These are phyloP conservation scores for Centella asiatica DNA, from an alignment of 129 eudicot genomes.

Conservation along the genomic window DNA sequence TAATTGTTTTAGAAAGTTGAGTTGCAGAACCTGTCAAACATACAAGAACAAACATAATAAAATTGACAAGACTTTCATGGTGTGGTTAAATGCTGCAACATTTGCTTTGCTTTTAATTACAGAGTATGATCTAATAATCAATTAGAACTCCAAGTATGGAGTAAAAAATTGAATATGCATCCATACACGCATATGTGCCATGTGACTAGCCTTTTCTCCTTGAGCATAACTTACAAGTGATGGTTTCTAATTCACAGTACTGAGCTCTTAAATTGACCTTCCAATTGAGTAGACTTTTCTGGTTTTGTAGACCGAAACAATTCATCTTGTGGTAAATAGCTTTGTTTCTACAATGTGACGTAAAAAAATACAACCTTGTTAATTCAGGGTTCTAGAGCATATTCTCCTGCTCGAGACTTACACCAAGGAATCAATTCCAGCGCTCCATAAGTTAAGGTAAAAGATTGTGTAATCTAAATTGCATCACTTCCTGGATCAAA, in stretches of 20 bases:
- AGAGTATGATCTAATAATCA: too few species aligned
- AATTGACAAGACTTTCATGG: too few species aligned
- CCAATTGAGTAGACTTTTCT: too few species aligned
- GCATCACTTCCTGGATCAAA: background rate
- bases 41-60: background rate
- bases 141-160: too few species aligned
- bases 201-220: too few species aligned
- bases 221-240: background rate
- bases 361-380: background rate
- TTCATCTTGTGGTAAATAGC: background rate
- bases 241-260: background rate
- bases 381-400: constrained; percentile 80
- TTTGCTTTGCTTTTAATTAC: too few species aligned
- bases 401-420: constrained; percentile 90
- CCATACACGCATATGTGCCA: too few species aligned
- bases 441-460: constrained; percentile 90
- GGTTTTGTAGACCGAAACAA: background rate
- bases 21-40: background rate
- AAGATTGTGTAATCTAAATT: background rate
- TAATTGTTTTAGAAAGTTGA: background rate
- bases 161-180: too few species aligned
- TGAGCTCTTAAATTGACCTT: too few species aligned
- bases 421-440: constrained; percentile 84
- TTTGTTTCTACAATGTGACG: background rate
- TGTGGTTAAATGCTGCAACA: too few species aligned